These are phyloP conservation scores for Coprinellus micaceus DNA, from an alignment of 768 basidiomycete species.

Conservation along the genomic window DNA sequence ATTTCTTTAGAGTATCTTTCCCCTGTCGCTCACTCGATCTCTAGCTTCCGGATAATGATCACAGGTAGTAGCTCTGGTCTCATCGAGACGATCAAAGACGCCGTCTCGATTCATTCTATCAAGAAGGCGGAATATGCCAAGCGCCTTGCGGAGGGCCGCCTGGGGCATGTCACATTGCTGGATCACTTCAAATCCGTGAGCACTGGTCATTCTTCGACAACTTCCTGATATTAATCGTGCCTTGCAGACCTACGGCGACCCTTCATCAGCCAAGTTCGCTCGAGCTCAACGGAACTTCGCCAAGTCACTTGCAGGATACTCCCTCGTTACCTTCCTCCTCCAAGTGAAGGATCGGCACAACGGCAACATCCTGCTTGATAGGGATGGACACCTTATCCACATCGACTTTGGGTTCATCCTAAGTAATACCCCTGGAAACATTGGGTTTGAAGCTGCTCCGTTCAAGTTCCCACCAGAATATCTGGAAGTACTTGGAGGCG, in stretches of 20 bases:
- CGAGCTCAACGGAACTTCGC: conserved; percentile 94
- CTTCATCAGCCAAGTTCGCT: conserved; percentile 79
- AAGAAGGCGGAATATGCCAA: conserved; percentile 98
- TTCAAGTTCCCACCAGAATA: conserved; percentile 97
- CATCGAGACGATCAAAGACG: conserved; percentile 97
- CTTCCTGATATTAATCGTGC: background rate
- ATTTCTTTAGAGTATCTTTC: background rate
- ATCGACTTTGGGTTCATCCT: conserved; percentile 99
- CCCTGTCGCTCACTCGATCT: background rate
- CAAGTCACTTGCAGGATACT: conserved; percentile 91
- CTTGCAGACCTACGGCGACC: conserved; percentile 82
- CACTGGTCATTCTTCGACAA: conserved; percentile 6
- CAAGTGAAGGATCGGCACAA: conserved; percentile 99
- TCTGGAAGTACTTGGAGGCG: conserved; percentile 90
- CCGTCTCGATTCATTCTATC: conserved; percentile 97
- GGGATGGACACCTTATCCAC: conserved; percentile 91
- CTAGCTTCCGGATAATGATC: conserved; percentile 92
- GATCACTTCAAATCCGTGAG: conserved; percentile 89
- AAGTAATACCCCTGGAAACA: conserved; percentile 93
- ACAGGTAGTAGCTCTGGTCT: conserved; percentile 91
- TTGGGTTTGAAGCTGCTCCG: conserved; percentile 98
- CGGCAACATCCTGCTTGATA: conserved; percentile 94
- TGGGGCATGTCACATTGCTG: conserved; percentile 84
- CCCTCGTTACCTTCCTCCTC: conserved; percentile 90
- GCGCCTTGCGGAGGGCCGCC: conserved; percentile 70